A percentile compares a stretch with the other conserved stretches of the same genome.
These are phyloP conservation scores for Trichoderma asperellum DNA, from an alignment of 2,329 filamentous ascomycete genomes.

Conservation along the genomic window DNA sequence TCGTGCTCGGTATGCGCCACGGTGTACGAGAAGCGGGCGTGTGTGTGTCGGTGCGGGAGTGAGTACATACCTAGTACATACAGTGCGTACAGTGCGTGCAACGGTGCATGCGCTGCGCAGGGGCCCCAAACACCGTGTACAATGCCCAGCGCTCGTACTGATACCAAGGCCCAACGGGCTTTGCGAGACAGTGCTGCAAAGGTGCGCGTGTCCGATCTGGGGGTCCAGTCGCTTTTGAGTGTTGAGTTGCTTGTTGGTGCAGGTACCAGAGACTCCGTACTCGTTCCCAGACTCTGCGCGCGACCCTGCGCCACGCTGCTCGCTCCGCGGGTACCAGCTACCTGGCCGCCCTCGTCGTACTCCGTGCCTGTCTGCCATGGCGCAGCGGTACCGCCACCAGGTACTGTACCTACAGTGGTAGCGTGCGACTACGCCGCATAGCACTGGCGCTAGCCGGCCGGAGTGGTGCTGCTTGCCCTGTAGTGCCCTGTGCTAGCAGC, in stretches of 20 bases:
- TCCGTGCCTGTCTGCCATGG: background rate
- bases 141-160: constrained; percentile 19
- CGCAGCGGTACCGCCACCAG: background rate
- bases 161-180: constrained; percentile 1
- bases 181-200: background rate
- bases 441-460: background rate
- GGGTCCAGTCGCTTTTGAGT: background rate
- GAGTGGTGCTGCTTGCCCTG: background rate
- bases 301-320: background rate
- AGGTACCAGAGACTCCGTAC: background rate
- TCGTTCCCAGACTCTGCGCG: background rate
- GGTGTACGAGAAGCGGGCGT: constrained; percentile 2
- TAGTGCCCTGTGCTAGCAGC: constrained; percentile 12
- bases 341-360: background rate
- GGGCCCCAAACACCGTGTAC: constrained; percentile 26
- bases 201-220: background rate
- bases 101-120: background rate
- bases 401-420: background rate
- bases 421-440: background rate
- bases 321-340: background rate
- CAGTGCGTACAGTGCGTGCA: background rate
- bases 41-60: no score
- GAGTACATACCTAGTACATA: no score
- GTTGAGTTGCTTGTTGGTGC: no score
- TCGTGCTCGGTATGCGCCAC: constrained; percentile 7